Evolutionary conservation across 108 stramenopile species (phyloP).

Genomic region (Pseudonitzschia delicatissima): DNA sequence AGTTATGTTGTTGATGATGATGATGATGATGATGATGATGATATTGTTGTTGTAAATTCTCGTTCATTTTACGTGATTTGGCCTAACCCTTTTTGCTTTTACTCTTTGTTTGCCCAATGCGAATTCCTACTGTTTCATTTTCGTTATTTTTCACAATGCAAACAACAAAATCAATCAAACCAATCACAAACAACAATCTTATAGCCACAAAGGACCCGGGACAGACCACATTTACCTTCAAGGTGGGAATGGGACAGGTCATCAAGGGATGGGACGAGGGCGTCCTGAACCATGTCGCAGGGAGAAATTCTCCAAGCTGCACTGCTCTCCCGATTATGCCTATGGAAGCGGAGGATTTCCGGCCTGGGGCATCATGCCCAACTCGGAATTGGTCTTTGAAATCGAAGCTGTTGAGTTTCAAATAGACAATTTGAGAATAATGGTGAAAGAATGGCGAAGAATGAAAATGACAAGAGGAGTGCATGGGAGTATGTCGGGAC

Average conservation of each 20-base stretch:
- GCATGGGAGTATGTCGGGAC: no score
- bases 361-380: constrained; percentile 90
- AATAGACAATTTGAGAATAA: no score
- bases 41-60: neutral
- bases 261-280: constrained; percentile 92
- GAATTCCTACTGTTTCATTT: neutral
- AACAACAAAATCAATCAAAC: no score
- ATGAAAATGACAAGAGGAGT: no score
- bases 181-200: no score
- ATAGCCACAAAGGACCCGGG: constrained; percentile 91
- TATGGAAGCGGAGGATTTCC: constrained; percentile 85
- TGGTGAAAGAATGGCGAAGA: no score
- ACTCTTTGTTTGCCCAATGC: neutral
- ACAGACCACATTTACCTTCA: constrained; percentile 85
- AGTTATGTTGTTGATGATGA: neutral
- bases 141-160: no score
- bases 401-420: constrained; percentile 83
- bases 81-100: neutral
- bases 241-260: constrained; percentile 67
- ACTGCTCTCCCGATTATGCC: constrained; percentile 90
- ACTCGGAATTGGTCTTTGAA: constrained; percentile 74
- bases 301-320: constrained; percentile 87
- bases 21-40: neutral
- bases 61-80: neutral
- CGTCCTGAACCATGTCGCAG: constrained; percentile 71